Evolutionary conservation across 306 rosid species (phyloP).

Genomic region (Hippophae tibetana): DNA sequence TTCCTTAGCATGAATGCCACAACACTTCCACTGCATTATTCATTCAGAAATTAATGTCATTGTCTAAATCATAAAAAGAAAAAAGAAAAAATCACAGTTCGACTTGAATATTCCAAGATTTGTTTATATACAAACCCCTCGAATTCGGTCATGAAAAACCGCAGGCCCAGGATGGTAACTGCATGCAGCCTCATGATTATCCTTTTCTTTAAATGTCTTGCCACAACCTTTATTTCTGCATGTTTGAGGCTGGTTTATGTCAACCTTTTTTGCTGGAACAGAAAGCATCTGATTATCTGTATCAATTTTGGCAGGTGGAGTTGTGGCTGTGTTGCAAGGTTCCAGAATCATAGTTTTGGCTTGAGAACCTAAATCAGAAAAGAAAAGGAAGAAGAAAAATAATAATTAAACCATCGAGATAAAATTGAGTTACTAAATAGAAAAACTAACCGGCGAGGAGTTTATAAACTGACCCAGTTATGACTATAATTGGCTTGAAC

Average conservation of each 20-base stretch:
- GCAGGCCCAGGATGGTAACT: slow-evolving; percentile 91
- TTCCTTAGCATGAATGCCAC: slow-evolving; percentile 75
- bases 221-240: slow-evolving; percentile 82
- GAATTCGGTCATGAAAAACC: slow-evolving; percentile 73
- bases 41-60: too few relatives aligned
- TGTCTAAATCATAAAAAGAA: too few relatives aligned
- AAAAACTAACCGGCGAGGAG: too few relatives aligned
- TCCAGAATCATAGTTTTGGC: slow-evolving; percentile 23
- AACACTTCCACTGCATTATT: slow-evolving; percentile 84
- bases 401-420: neutral
- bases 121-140: slow-evolving; percentile 51
- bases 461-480: too few relatives aligned
- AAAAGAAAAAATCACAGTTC: neutral
- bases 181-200: slow-evolving; percentile 79
- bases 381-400: neutral
- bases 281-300: slow-evolving; percentile 21
- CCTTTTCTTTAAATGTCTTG: slow-evolving; percentile 73
- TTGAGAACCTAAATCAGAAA: slow-evolving; percentile 47
- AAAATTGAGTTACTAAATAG: too few relatives aligned
- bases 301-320: slow-evolving; percentile 27
- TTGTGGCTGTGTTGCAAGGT: slow-evolving; percentile 23
- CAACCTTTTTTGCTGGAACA: slow-evolving; percentile 54
- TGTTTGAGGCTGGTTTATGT: slow-evolving; percentile 57
- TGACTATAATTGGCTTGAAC: too few relatives aligned
- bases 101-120: too few relatives aligned